Evolutionary conservation across 805 yeast species (phyloP).

Genomic region (Yamadazyma ubonensis): DNA sequence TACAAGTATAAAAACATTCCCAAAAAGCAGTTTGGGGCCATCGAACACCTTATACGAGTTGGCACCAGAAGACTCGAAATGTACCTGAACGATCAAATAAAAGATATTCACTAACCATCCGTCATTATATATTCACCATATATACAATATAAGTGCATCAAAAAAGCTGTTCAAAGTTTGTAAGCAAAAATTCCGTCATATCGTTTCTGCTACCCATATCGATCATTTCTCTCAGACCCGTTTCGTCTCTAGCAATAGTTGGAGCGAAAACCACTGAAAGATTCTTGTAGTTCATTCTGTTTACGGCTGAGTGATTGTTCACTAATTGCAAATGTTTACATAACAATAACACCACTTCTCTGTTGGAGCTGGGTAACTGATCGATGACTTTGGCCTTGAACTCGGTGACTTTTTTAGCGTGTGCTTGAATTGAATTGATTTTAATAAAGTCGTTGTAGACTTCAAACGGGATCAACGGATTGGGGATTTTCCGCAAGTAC

Average conservation of each 20-base stretch:
- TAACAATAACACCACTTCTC: constrained; percentile 52
- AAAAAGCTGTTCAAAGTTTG: constrained; percentile 32
- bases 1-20: constrained; percentile 53
- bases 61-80: constrained; percentile 73
- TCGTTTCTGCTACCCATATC: constrained; percentile 83
- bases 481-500: constrained; percentile 79
- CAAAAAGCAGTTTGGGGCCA: constrained; percentile 78
- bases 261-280: constrained; percentile 94
- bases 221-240: constrained; percentile 76
- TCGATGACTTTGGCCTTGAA: constrained; percentile 45
- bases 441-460: constrained; percentile 66
- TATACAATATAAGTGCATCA: constrained; percentile 2
- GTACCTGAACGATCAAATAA: constrained; percentile 68
- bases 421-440: constrained; percentile 29
- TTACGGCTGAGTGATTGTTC: constrained; percentile 49
- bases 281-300: constrained; percentile 82
- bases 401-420: constrained; percentile 36
- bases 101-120: constrained; percentile 49
- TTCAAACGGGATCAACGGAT: constrained; percentile 75
- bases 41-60: constrained; percentile 77
- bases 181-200: constrained; percentile 69
- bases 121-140: constrained; percentile 1
- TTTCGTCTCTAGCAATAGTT: constrained; percentile 74
- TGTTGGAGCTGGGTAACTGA: constrained; percentile 68
- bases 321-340: constrained; percentile 66